Conservation (phyloP, 306 rosid species). For the Medicago lupulina region DNA sequence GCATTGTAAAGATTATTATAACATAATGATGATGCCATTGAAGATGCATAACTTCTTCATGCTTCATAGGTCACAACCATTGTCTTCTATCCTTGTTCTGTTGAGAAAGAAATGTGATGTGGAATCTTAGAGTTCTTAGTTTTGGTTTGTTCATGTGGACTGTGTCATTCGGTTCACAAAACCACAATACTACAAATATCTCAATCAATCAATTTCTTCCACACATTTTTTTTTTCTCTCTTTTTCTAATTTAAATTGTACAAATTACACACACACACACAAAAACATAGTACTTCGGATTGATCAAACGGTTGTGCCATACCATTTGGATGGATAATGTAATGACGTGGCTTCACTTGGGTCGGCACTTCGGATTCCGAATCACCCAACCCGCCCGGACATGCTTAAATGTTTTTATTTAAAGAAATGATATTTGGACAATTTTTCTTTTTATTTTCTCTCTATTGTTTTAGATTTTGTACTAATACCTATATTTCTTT, state of each 20-base stretch:
- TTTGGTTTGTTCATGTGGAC: slow-evolving; percentile 55
- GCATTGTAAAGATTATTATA: slow-evolving; percentile 49
- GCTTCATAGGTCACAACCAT: slow-evolving; percentile 63
- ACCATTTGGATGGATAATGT: slow-evolving; percentile 65
- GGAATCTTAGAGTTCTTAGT: slow-evolving; percentile 48
- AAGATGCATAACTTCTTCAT: slow-evolving; percentile 86
- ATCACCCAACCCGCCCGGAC: slow-evolving; percentile 1
- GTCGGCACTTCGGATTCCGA: background rate
- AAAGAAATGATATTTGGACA: too few species aligned
- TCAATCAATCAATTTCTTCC: slow-evolving; percentile 54
- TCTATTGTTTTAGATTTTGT: too few species aligned
- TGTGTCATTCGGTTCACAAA: slow-evolving; percentile 42
- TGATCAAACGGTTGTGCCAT: too few species aligned
- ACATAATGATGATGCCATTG: slow-evolving; percentile 80
- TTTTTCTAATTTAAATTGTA: background rate
- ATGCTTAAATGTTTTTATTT: too few species aligned
- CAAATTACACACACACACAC: background rate
- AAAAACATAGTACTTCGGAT: background rate
- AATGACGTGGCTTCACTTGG: slow-evolving; percentile 58
- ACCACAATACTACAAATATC: slow-evolving; percentile 53
- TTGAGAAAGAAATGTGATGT: slow-evolving; percentile 37
- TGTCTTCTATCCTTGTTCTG: slow-evolving; percentile 37
- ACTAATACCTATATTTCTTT: too few species aligned
- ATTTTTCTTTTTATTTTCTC: too few species aligned
- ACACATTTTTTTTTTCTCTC: slow-evolving; percentile 41